Evolutionary conservation across 805 yeast species (phyloP).

Genomic region (Hanseniaspora pseudoguilliermondii): DNA sequence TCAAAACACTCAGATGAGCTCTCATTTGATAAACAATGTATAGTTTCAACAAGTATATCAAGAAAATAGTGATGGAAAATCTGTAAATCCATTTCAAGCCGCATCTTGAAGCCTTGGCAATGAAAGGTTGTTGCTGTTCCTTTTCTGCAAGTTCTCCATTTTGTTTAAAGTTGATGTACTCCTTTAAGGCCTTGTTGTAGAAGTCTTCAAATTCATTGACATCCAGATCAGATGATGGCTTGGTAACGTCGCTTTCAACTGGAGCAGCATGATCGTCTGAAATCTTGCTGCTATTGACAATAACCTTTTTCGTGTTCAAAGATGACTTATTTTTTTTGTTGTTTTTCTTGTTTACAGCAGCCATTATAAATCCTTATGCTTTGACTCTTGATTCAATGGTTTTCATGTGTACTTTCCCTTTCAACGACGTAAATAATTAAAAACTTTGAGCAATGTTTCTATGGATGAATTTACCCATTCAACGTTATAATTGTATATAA

Average conservation of each 20-base stretch:
- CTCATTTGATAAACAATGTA: slow-evolving; percentile 14
- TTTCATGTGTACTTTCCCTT: no score
- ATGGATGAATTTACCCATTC: no score
- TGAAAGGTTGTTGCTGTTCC: not conserved
- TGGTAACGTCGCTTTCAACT: not conserved
- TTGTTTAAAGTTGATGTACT: slow-evolving; percentile 8
- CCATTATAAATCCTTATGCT: not conserved
- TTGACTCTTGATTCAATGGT: no score
- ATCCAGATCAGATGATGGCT: not conserved
- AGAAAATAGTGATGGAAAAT: not conserved
- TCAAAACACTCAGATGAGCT: not conserved
- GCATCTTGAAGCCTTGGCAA: not conserved
- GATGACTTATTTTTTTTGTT: not conserved
- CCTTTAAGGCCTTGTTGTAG: slow-evolving; percentile 9
- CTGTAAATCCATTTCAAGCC: slow-evolving; percentile 4
- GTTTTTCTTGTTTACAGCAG: not conserved
- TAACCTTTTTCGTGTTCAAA: slow-evolving; percentile 1
- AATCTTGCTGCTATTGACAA: not conserved
- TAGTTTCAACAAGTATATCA: slow-evolving; percentile 10
- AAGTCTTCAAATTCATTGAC: slow-evolving; percentile 11
- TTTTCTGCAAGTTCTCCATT: not conserved
- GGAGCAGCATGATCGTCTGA: not conserved
- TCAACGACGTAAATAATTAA: not conserved
- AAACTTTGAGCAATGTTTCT: no score
- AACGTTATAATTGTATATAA: no score